A percentile compares a stretch with the other conserved stretches of the same genome.
Evolutionary conservation across 73 alveolate genomes (phyloP).

Genomic region (Tetrahymena borealis): DNA sequence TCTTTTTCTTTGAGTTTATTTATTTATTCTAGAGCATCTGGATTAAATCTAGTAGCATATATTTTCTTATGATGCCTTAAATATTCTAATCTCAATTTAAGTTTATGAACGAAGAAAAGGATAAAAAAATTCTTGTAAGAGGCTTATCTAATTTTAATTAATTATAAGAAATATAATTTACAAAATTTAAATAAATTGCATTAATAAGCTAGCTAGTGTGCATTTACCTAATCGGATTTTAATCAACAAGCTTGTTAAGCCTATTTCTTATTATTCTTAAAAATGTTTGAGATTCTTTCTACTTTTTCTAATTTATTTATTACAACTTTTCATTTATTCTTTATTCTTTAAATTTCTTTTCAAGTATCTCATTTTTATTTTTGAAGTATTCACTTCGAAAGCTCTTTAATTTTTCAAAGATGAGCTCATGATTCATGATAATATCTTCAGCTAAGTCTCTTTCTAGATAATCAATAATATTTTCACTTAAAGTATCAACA

Average conservation of each 20-base stretch:
- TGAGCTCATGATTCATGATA: background rate
- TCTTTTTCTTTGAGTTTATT: background rate
- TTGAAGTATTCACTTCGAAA: background rate
- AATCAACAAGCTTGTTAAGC: background rate
- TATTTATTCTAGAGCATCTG: background rate
- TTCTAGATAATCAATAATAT: background rate
- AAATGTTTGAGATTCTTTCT: background rate
- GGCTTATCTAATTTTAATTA: background rate
- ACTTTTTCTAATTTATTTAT: background rate
- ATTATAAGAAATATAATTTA: background rate
- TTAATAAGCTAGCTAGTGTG: background rate
- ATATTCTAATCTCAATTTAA: background rate
- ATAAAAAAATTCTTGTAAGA: background rate
- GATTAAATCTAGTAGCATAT: background rate
- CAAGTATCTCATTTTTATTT: background rate
- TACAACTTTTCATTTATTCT: background rate
- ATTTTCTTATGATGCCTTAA: background rate
- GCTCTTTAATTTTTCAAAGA: background rate
- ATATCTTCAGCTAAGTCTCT: background rate
- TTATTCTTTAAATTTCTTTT: background rate
- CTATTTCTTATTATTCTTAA: background rate
- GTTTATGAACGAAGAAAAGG: background rate
- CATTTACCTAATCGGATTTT: background rate
- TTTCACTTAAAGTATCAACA: background rate
- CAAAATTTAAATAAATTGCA: background rate